A percentile compares a stretch with the other conserved stretches of the same genome.
Evolutionary conservation across 164 flowering plant species (phyloP).

Genomic region (Taxillus chinensis): DNA sequence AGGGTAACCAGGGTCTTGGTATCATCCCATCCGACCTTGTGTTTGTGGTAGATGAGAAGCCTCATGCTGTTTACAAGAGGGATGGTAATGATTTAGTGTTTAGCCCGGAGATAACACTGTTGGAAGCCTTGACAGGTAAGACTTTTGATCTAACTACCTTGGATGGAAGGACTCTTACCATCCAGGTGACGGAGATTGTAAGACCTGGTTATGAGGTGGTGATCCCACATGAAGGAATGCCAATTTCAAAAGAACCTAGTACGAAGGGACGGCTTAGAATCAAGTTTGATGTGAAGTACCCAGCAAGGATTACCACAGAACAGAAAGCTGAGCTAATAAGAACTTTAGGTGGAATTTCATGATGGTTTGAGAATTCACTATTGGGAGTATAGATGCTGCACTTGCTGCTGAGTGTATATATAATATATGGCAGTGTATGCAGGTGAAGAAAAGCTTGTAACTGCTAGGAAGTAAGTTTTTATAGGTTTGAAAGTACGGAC

Average conservation of each 20-base stretch:
- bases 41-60: conserved; percentile 82
- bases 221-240: conserved; percentile 87
- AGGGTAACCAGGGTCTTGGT: conserved; percentile 68
- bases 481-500: background rate
- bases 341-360: conserved; percentile 48
- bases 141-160: conserved; percentile 55
- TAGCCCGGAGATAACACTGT: conserved; percentile 52
- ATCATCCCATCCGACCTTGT: conserved; percentile 68
- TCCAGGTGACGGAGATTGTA: conserved; percentile 52
- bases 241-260: conserved; percentile 72
- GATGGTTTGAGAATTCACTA: conserved; percentile 3
- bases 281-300: conserved; percentile 70
- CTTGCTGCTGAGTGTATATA: conserved; percentile 24
- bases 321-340: conserved; percentile 65
- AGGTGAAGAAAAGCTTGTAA: conserved; percentile 15
- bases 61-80: conserved; percentile 65
- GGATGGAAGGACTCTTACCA: conserved; percentile 55
- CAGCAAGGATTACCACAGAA: conserved; percentile 60
- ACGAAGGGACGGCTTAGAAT: conserved; percentile 69
- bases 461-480: conserved; percentile 14
- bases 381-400: conserved; percentile 5
- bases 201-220: conserved; percentile 68
- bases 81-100: conserved; percentile 77
- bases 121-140: conserved; percentile 84
- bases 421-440: background rate